A percentile compares a stretch with the other conserved stretches of the same genome.
Conservation (phyloP, 73 alveolate genomes). For the Stentor roeselii region DNA sequence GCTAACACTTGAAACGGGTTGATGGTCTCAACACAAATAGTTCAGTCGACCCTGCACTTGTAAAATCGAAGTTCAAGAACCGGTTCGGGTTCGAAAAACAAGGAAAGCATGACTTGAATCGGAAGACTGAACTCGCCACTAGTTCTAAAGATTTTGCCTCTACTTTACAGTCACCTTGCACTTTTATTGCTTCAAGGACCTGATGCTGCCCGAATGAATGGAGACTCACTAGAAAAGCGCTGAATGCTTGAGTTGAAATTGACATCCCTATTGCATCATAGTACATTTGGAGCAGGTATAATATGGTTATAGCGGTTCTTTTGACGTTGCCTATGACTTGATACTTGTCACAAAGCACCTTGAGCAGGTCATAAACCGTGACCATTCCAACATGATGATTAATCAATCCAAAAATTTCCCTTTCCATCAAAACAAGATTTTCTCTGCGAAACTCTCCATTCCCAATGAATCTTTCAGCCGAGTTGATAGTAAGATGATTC, state of each 20-base stretch:
- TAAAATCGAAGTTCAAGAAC: background rate
- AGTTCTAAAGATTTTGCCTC: background rate
- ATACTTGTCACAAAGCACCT: background rate
- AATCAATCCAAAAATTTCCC: background rate
- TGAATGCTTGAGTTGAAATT: background rate
- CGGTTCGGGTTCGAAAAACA: background rate
- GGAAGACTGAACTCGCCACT: background rate
- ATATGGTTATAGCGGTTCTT: background rate
- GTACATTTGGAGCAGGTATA: background rate
- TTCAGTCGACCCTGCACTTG: background rate
- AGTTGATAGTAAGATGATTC: slow-evolving; percentile 33
- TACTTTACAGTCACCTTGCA: background rate
- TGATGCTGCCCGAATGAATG: background rate
- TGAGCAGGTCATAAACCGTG: background rate
- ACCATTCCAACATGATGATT: background rate
- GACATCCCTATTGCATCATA: background rate
- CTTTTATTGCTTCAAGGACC: background rate
- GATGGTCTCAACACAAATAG: background rate
- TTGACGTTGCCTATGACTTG: background rate
- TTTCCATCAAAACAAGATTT: background rate
- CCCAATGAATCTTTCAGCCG: background rate
- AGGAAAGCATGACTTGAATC: background rate
- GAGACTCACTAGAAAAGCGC: background rate
- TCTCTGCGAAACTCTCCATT: background rate
- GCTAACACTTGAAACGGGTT: background rate